phyloP scores from a whole-genome alignment of 495 filamentous ascomycete genomes.

The Acidiella bohemica region DNA sequence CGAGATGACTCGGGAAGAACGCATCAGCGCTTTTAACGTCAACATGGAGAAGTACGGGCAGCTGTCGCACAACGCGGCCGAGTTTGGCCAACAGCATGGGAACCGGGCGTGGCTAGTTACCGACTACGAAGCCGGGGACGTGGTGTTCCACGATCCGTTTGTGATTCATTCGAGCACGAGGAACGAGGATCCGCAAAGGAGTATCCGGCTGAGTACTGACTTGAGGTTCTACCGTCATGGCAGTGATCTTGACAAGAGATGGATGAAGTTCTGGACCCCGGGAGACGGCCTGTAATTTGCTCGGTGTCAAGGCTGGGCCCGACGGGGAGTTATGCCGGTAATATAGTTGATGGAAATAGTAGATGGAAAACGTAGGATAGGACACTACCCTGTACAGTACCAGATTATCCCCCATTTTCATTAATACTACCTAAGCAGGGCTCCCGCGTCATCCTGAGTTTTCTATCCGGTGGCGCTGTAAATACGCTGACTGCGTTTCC shows the following conservation, averaged over 20 bases:
- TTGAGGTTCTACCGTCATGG: conserved; percentile 34
- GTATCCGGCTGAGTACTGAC: conserved; percentile 45
- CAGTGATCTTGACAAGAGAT: conserved; percentile 8
- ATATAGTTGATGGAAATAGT: no score
- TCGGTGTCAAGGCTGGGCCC: no score
- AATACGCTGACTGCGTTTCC: no score
- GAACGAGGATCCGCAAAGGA: conserved; percentile 42
- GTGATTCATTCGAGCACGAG: conserved; percentile 43
- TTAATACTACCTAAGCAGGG: no score
- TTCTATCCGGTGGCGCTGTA: no score
- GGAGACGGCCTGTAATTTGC: conserved; percentile 17
- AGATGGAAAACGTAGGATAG: no score
- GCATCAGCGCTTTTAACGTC: conserved; percentile 18
- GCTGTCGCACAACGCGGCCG: conserved; percentile 14
- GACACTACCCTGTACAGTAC: no score
- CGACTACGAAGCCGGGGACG: conserved; percentile 47
- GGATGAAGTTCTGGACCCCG: conserved; percentile 16
- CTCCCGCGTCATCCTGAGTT: no score
- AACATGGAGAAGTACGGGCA: conserved; percentile 22
- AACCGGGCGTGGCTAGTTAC: conserved; percentile 41
- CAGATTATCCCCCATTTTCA: no score
- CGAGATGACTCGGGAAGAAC: conserved; percentile 15
- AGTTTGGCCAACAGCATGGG: conserved; percentile 20
- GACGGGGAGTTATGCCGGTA: no score
- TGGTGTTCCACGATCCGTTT: conserved; percentile 46